Evolutionary conservation across 371 early-diverging fungal genomes (phyloP).

Genomic region (Racocetra persica): DNA sequence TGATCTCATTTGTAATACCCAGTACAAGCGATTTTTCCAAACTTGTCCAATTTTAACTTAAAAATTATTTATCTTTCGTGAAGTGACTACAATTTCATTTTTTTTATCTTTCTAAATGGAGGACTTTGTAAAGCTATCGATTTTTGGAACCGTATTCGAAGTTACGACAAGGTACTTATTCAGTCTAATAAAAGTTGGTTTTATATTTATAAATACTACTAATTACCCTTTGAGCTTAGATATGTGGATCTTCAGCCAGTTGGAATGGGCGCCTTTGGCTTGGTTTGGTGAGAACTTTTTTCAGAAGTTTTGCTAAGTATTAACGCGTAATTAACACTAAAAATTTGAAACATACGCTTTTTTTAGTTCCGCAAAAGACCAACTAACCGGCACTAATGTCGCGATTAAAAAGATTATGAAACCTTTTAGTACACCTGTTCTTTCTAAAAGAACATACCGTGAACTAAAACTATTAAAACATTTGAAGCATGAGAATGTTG

Average conservation of each 20-base stretch:
- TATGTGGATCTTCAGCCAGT: slow-evolving; percentile 93
- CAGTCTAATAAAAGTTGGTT: not conserved
- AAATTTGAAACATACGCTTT: not conserved
- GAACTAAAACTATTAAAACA: slow-evolving; percentile 92
- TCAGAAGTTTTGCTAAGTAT: not conserved
- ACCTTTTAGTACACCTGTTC: slow-evolving; percentile 90
- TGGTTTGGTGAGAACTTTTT: slow-evolving; percentile 80
- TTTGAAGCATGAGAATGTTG: slow-evolving; percentile 86
- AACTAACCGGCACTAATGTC: slow-evolving; percentile 80
- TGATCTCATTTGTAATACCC: too few relatives aligned
- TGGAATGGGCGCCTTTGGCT: slow-evolving; percentile 98
- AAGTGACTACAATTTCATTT: too few relatives aligned
- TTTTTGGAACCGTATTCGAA: slow-evolving; percentile 94
- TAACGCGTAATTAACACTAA: not conserved
- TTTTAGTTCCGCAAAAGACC: slow-evolving; percentile 87
- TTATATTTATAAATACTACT: not conserved
- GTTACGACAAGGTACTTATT: slow-evolving; percentile 80
- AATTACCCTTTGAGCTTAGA: slow-evolving; percentile 50
- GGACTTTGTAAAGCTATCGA: slow-evolving; percentile 84
- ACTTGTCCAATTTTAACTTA: too few relatives aligned
- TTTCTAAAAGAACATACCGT: slow-evolving; percentile 93
- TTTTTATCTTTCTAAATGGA: slow-evolving; percentile 51
- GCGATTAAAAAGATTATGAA: slow-evolving; percentile 96
- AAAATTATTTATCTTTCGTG: too few relatives aligned
- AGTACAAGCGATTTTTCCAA: too few relatives aligned